Conservation (phyloP, 139 green algal species). For the Astrephomene gubernaculifera region DNA sequence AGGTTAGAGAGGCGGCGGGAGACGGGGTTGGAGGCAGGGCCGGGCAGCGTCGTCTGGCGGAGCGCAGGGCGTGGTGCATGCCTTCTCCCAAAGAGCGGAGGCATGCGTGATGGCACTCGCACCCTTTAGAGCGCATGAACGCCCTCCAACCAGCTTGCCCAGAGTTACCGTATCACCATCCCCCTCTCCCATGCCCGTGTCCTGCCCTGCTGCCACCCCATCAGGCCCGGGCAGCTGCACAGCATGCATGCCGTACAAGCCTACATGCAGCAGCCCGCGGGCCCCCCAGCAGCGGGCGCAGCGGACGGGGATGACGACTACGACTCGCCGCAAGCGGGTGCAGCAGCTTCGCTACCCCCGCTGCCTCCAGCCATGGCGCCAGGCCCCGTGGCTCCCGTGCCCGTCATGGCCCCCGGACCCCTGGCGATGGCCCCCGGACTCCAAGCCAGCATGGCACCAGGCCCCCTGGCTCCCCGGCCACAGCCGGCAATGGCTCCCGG, state of each 20-base stretch:
- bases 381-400: background rate
- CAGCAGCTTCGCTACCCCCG: background rate
- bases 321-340: background rate
- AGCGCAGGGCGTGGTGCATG: too few species aligned
- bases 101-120: too few species aligned
- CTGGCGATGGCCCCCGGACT: background rate
- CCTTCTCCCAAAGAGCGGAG: too few species aligned
- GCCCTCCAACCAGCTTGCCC: too few species aligned
- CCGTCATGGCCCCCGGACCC: background rate
- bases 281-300: background rate
- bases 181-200: background rate
- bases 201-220: background rate
- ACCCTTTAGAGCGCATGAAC: too few species aligned
- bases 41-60: too few species aligned
- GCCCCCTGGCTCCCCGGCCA: background rate
- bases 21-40: too few species aligned
- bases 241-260: background rate
- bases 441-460: background rate
- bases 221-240: conserved; percentile 3
- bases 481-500: background rate
- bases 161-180: too few species aligned
- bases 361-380: background rate
- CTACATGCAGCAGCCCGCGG: conserved; percentile 27
- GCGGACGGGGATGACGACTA: conserved; percentile 29
- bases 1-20: too few species aligned